Percentiles rank a stretch among this genome's conserved stretches.
Evolutionary conservation across 108 stramenopile species (phyloP).

Genomic region (Cyclotella choctawhatcheeana): DNA sequence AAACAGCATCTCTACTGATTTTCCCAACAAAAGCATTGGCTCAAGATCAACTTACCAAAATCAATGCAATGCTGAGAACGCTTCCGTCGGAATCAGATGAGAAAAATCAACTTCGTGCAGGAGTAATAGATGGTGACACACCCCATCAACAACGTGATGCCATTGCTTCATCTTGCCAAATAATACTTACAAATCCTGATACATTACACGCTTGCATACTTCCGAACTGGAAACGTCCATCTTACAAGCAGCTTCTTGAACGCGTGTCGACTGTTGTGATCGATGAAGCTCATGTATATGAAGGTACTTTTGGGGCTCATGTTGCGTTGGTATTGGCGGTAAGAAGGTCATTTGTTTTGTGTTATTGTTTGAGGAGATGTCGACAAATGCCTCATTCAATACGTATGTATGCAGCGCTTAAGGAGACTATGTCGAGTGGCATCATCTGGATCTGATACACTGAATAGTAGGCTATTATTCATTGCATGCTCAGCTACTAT

Average conservation of each 20-base stretch:
- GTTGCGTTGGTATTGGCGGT: slow-evolving; percentile 89
- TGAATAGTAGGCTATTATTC: slow-evolving; percentile 49
- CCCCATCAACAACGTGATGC: slow-evolving; percentile 68
- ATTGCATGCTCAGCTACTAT: slow-evolving; percentile 95
- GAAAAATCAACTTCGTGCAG: slow-evolving; percentile 44
- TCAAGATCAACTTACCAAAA: slow-evolving; percentile 93
- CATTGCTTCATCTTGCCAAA: slow-evolving; percentile 68
- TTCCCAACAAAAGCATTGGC: slow-evolving; percentile 99
- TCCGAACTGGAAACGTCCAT: slow-evolving; percentile 79
- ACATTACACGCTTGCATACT: slow-evolving; percentile 94
- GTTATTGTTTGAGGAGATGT: background rate
- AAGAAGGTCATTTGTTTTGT: background rate
- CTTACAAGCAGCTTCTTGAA: slow-evolving; percentile 62
- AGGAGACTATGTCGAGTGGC: slow-evolving; percentile 68
- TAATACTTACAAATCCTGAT: slow-evolving; percentile 97
- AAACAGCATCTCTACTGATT: slow-evolving; percentile 63
- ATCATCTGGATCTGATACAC: slow-evolving; percentile 21
- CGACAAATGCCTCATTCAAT: background rate
- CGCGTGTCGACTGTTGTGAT: slow-evolving; percentile 84
- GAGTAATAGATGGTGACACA: slow-evolving; percentile 87
- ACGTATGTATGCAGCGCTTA: slow-evolving; percentile 53
- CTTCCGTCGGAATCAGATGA: slow-evolving; percentile 22
- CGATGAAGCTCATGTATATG: slow-evolving; percentile 94
- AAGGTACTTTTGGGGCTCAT: slow-evolving; percentile 96
- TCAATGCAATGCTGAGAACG: slow-evolving; percentile 52